Percentiles rank a stretch among this genome's conserved stretches.
These are phyloP conservation scores for Penicillium egyptiacum DNA, from an alignment of 495 filamentous ascomycete genomes.

Conservation along the genomic window DNA sequence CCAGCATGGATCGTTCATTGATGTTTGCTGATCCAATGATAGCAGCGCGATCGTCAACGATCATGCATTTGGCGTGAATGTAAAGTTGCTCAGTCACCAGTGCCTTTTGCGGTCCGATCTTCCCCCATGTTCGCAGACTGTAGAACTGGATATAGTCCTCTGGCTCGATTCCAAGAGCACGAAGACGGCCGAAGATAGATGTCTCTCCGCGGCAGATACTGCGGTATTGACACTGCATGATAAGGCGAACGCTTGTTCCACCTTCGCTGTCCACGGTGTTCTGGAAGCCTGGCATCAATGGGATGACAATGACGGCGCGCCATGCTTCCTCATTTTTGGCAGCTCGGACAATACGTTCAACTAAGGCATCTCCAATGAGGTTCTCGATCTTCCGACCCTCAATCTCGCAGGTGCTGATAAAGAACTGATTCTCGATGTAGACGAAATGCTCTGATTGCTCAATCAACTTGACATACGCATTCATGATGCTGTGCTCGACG, in stretches of 20 bases:
- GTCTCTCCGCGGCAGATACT: conserved; percentile 94
- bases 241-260: conserved; percentile 88
- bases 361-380: conserved; percentile 89
- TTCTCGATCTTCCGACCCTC: conserved; percentile 88
- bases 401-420: conserved; percentile 89
- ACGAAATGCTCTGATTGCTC: conserved; percentile 95
- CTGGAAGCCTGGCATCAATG: conserved; percentile 96
- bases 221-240: conserved; percentile 97
- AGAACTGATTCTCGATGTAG: conserved; percentile 99
- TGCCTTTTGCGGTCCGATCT: conserved; percentile 76
- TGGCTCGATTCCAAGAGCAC: conserved; percentile 82
- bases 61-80: conserved; percentile 96
- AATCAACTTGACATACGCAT: conserved; percentile 92
- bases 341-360: conserved; percentile 85
- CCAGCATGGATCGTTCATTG: conserved; percentile 96
- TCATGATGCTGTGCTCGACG: conserved; percentile 92
- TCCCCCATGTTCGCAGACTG: conserved; percentile 88
- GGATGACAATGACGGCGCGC: conserved; percentile 92
- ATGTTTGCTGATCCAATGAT: conserved; percentile 99
- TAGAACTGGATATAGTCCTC: conserved; percentile 98
- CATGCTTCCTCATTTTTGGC: conserved; percentile 83
- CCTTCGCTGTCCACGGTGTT: conserved; percentile 93
- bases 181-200: conserved; percentile 86
- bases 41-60: conserved; percentile 90
- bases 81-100: conserved; percentile 96